Evolutionary conservation across 345 rosid genomes (phyloP), one percentile per base, ranked within the genome.

Genomic region (Lumnitzera littorea): DNA sequence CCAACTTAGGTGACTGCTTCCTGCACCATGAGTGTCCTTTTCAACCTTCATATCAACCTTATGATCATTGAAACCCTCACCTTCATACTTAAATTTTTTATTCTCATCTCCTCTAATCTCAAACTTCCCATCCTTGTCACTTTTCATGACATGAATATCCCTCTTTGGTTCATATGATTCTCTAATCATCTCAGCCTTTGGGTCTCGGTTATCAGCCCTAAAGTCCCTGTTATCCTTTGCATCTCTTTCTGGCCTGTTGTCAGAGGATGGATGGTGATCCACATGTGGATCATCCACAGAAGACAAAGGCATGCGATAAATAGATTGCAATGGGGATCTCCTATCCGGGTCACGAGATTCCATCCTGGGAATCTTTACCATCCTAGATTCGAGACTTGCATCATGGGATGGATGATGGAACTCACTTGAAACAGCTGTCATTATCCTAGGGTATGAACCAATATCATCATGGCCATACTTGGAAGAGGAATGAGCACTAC

Each of bases 311-410:
- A 84, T 67, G 51, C 92, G 75, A 62, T 81, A 83, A 12, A 75
- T 50, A 0, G 82, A 71, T 55, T 81, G 91, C 67, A 92, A 50
- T 57, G 97, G 99, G 0, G 95, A 94, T 70, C 95, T 88, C 63
- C 91, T 81, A 73, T 88, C 96, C 0, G 69, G 66, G 66, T 88
- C 99, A 61, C 89, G 88, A 59, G 90, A 73, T 49, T 89, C 96
- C 43, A 69, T 72, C 50, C 96, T 74, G 2, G 88, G 82, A 78
- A 74, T 74, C 79, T 91, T 94, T 5, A 66, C 71, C 15, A 71
- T 41, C 71, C 97, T 78, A 59, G 78, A 71, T 48, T 90, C 99
- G 20, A 72, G 78, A 31, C 74, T 61, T 6, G 76, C 67, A 56
- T 90, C 97, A 25, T 77, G 80, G 48, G 86, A 65, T 6, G 74